These are phyloP conservation scores for Microcera coccophila DNA, from an alignment of 2,329 filamentous ascomycete species.

Conservation along the genomic window DNA sequence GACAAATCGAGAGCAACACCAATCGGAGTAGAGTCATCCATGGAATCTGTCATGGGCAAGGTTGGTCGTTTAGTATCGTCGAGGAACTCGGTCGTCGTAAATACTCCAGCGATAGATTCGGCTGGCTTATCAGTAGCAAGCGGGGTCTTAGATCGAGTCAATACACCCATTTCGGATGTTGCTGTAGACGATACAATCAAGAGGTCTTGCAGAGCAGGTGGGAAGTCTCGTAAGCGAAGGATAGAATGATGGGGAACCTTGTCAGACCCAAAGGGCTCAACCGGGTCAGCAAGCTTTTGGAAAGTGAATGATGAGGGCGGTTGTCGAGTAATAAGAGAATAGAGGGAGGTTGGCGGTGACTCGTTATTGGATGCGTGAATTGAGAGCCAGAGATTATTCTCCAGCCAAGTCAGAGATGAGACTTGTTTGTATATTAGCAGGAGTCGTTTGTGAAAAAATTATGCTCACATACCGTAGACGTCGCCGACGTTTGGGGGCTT, in stretches of 20 bases:
- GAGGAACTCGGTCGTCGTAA: slow-evolving; percentile 67
- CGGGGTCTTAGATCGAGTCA: slow-evolving; percentile 68
- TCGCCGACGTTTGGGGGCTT: slow-evolving; percentile 64
- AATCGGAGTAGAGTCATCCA: slow-evolving; percentile 69
- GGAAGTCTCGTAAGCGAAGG: slow-evolving; percentile 72
- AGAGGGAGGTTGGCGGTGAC: slow-evolving; percentile 61
- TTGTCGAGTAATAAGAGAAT: slow-evolving; percentile 72
- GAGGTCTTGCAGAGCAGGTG: slow-evolving; percentile 74
- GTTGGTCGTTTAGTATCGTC: slow-evolving; percentile 73
- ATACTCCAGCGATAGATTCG: slow-evolving; percentile 60
- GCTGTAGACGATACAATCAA: slow-evolving; percentile 79
- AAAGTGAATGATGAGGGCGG: slow-evolving; percentile 60
- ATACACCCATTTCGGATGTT: slow-evolving; percentile 71
- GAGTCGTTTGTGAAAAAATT: background rate
- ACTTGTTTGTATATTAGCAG: slow-evolving; percentile 45
- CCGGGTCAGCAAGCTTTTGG: slow-evolving; percentile 71
- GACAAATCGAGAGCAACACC: slow-evolving; percentile 84
- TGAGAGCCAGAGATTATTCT: slow-evolving; percentile 78
- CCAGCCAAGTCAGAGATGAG: slow-evolving; percentile 80
- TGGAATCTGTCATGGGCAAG: slow-evolving; percentile 62
- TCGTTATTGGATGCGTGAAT: slow-evolving; percentile 67
- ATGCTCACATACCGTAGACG: slow-evolving; percentile 60
- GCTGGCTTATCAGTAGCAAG: slow-evolving; percentile 59
- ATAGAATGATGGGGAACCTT: slow-evolving; percentile 72
- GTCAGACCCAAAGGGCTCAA: slow-evolving; percentile 65